Conservation (phyloP, 2,329 filamentous ascomycete species). For the Aureobasidium sp. region DNA sequence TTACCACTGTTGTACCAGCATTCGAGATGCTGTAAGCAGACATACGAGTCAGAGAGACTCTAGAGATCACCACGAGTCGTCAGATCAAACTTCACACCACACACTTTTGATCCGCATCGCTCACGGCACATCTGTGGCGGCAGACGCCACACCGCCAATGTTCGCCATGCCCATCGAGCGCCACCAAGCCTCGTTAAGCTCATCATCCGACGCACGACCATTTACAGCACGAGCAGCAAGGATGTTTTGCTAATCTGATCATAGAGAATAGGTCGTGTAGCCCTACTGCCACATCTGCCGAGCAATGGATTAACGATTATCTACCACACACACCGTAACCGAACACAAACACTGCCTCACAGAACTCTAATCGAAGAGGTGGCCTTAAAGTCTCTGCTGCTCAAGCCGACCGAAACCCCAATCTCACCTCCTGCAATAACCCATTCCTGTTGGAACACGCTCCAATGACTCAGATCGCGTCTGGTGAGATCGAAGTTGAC, state of each 20-base stretch:
- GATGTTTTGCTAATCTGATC: not conserved
- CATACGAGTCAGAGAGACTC: not conserved
- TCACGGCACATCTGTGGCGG: not conserved
- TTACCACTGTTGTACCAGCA: not conserved
- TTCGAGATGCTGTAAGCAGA: not conserved
- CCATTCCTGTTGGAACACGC: slow-evolving; percentile 33
- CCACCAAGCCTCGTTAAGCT: slow-evolving; percentile 5
- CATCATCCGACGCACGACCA: not conserved
- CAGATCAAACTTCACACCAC: not conserved
- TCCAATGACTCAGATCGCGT: slow-evolving; percentile 35
- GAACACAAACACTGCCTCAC: not conserved
- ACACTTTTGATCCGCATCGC: not conserved
- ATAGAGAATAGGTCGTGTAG: not conserved
- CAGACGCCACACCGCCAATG: not conserved
- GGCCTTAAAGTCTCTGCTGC: slow-evolving; percentile 20
- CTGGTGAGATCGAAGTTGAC: slow-evolving; percentile 32
- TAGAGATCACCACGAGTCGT: not conserved
- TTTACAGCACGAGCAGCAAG: not conserved
- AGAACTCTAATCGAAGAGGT: slow-evolving; percentile 4
- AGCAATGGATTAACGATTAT: not conserved
- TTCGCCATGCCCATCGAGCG: not conserved
- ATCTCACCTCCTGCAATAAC: slow-evolving; percentile 18
- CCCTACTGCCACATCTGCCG: not conserved
- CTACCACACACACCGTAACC: not conserved
- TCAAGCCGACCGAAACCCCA: slow-evolving; percentile 21